These are phyloP conservation scores for Aphanomyces euteiches DNA, from an alignment of 352 stramenopile species.

Conservation along the genomic window DNA sequence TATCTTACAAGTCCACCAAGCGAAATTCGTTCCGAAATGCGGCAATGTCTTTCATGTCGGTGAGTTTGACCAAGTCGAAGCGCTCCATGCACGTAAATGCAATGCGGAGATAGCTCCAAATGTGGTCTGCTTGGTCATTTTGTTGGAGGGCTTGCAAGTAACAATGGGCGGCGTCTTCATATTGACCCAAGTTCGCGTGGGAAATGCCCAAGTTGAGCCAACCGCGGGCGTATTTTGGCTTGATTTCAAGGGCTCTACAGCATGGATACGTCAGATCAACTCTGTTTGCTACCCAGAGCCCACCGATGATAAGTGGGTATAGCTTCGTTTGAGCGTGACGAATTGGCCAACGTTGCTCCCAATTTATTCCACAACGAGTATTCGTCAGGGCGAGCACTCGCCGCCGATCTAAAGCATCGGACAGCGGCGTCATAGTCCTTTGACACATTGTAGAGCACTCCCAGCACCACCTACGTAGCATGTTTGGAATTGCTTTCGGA, in stretches of 20 bases:
- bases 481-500: slow-evolving; percentile 15
- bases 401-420: slow-evolving; percentile 82
- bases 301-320: slow-evolving; percentile 90
- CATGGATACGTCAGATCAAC: background rate
- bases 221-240: slow-evolving; percentile 94
- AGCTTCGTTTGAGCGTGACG: slow-evolving; percentile 88
- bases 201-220: slow-evolving; percentile 98
- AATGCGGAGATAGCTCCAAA: slow-evolving; percentile 98
- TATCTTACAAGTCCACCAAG: slow-evolving; percentile 62
- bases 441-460: slow-evolving; percentile 97
- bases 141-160: slow-evolving; percentile 96
- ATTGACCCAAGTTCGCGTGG: slow-evolving; percentile 94
- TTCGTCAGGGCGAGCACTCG: slow-evolving; percentile 80
- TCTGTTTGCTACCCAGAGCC: slow-evolving; percentile 23
- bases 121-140: slow-evolving; percentile 94
- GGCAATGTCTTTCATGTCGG: slow-evolving; percentile 76
- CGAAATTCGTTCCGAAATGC: slow-evolving; percentile 84
- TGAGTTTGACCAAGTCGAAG: slow-evolving; percentile 94
- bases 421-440: slow-evolving; percentile 94
- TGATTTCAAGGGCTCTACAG: slow-evolving; percentile 88
- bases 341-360: slow-evolving; percentile 95
- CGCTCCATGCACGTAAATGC: slow-evolving; percentile 96
- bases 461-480: slow-evolving; percentile 87
- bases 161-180: slow-evolving; percentile 93
- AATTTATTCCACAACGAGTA: slow-evolving; percentile 99